Base-by-base conservation (phyloP, 257 asterid genomes). In the Mitragyna speciosa region DNA sequence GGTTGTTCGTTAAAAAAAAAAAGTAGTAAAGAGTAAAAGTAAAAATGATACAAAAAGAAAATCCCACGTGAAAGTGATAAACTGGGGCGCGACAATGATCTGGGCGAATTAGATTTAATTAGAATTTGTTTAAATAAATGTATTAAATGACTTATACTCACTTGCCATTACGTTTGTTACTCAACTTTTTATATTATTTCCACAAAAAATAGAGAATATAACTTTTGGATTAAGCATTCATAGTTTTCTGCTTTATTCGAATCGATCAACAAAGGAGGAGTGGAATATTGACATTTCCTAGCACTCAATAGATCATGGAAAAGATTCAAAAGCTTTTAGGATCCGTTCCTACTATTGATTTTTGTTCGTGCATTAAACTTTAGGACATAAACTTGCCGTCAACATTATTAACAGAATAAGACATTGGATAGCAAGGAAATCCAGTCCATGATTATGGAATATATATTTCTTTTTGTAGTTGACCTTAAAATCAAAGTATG, bases 401-500 rank as follows among this genome's bases (percentile, higher is more conserved):
- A 26, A 11, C 24, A 70, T 22, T 43, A 70, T 70, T 22, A 41
- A 22, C 33, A 43, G 56, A 11, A 70, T 22, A 43, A 10, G 33
- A 14, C 1, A 12, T 24, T 15, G 36, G 20, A 26, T 48, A 47
- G n/a, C n/a, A n/a, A 8, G 10, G 7, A 72, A 54, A 20, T 54
- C 52, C 61, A 43, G 8, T 73, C 17, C 43, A 30, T 33, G 24
- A 43, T 2, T 45, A 20, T 74, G 68, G 78, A 74, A 54, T 63
- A 26, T 56, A 12, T 65, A 33, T 41, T 24, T n/a, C n/a, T n/a
- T n/a, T n/a, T n/a, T n/a, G 1, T 12, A 0, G 52, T 56, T 75
- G 78, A 74, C 78, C 20, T 74, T 54, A 33, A 54, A 74, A 54
- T 54, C 26, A 19, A 6, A 56, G n/a, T n/a, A n/a, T n/a, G 24